These are phyloP conservation scores for Amphirosellinia nigrospora DNA, from an alignment of 495 filamentous ascomycete species.

Conservation along the genomic window DNA sequence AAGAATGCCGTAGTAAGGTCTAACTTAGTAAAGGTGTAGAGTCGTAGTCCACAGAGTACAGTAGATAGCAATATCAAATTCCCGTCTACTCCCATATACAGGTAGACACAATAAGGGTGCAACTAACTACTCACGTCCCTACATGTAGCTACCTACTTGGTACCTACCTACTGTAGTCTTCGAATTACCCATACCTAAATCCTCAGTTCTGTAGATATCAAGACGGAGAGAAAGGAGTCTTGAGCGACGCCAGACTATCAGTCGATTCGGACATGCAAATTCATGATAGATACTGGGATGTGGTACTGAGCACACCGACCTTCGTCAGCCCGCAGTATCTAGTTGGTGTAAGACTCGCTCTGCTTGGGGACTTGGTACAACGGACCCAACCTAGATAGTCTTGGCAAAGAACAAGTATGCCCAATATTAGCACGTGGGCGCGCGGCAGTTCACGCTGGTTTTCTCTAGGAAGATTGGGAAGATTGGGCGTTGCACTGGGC, in stretches of 20 bases:
- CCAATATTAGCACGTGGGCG: constrained; percentile 15
- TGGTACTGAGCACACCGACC: constrained; percentile 7
- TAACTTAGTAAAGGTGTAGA: constrained; percentile 2
- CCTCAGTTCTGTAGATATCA: background rate
- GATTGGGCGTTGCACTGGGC: constrained; percentile 13
- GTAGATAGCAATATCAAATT: background rate
- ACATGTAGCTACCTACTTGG: too few species aligned
- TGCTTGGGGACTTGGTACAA: background rate
- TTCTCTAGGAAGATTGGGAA: too few species aligned
- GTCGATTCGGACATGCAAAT: background rate
- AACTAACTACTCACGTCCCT: background rate
- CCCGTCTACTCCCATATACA: background rate
- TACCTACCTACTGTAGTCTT: background rate
- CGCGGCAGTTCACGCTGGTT: constrained; percentile 15
- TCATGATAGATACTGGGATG: too few species aligned
- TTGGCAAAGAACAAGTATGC: constrained; percentile 6
- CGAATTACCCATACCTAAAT: background rate
- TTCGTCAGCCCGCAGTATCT: background rate
- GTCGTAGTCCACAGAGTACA: background rate
- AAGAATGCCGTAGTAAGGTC: background rate
- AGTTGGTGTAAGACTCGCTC: background rate
- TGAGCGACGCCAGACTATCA: background rate
- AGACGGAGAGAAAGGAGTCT: background rate
- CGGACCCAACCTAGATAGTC: constrained; percentile 14
- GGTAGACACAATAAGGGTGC: background rate